These are phyloP conservation scores for Cadophora gregata DNA, from an alignment of 2,329 filamentous ascomycete species.

Conservation along the genomic window DNA sequence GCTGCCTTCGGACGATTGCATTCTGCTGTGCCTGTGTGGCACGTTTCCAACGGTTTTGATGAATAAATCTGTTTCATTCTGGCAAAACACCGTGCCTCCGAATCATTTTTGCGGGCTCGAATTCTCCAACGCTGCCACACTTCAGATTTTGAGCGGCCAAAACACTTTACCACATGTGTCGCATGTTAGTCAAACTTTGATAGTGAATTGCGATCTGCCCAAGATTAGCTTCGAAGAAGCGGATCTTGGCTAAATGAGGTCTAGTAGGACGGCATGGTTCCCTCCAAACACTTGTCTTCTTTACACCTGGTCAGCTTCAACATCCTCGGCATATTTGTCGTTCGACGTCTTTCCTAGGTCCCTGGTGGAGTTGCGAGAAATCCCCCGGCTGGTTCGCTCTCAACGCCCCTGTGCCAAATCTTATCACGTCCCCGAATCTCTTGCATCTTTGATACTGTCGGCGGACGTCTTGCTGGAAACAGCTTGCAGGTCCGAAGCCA, in stretches of 20 bases:
- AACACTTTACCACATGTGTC: not conserved
- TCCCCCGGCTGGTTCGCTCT: not conserved
- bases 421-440: not conserved
- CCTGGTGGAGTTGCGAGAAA: not conserved
- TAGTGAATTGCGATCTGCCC: slow-evolving; percentile 14
- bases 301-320: not conserved
- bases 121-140: not conserved
- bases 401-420: not conserved
- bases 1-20: slow-evolving; percentile 28
- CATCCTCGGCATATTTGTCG: slow-evolving; percentile 24
- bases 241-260: slow-evolving; percentile 19
- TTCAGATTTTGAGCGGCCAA: not conserved
- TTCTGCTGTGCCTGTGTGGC: slow-evolving; percentile 20
- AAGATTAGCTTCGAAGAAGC: slow-evolving; percentile 5
- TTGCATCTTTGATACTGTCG: slow-evolving; percentile 7
- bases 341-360: not conserved
- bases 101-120: not conserved
- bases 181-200: slow-evolving; percentile 5
- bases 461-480: slow-evolving; percentile 26
- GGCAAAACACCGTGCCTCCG: not conserved
- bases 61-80: not conserved
- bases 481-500: slow-evolving; percentile 25
- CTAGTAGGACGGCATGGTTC: slow-evolving; percentile 6
- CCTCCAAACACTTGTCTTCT: slow-evolving; percentile 14
- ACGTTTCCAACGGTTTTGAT: slow-evolving; percentile 23